A percentile compares a stretch with the other conserved stretches of the same genome.
Conservation (phyloP, 2,329 filamentous ascomycete genomes). For the Pestalotiopsis sp. region DNA sequence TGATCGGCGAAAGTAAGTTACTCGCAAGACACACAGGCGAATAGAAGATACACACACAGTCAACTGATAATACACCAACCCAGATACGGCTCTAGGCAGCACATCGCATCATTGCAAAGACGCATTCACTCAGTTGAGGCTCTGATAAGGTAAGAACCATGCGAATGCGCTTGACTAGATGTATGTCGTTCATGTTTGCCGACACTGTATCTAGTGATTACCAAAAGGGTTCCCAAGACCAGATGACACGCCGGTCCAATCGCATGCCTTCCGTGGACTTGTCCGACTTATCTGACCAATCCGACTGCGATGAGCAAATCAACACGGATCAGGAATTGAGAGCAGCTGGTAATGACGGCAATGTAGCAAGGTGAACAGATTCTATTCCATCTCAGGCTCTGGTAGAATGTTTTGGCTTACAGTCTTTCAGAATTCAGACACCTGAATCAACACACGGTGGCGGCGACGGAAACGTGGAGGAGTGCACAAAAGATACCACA, state of each 20-base stretch:
- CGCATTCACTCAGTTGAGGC: not conserved
- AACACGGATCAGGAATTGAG: not conserved
- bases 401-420: not conserved
- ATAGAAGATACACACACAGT: not conserved
- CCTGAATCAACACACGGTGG: not conserved
- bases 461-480: not conserved
- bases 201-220: not conserved
- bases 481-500: not conserved
- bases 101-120: not conserved
- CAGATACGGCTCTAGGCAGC: not conserved
- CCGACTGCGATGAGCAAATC: not conserved
- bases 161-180: too few species aligned
- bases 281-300: not conserved
- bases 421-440: not conserved
- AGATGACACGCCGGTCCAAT: not conserved
- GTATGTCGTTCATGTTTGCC: not conserved
- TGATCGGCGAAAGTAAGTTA: not conserved
- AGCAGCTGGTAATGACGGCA: not conserved
- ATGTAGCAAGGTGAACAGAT: not conserved
- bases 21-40: not conserved
- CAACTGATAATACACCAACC: not conserved
- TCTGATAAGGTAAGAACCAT: not conserved
- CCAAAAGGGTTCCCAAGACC: not conserved
- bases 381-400: not conserved
- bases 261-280: not conserved